Base-by-base conservation (phyloP, 257 asterid genomes). In the Catharanthus roseus region DNA sequence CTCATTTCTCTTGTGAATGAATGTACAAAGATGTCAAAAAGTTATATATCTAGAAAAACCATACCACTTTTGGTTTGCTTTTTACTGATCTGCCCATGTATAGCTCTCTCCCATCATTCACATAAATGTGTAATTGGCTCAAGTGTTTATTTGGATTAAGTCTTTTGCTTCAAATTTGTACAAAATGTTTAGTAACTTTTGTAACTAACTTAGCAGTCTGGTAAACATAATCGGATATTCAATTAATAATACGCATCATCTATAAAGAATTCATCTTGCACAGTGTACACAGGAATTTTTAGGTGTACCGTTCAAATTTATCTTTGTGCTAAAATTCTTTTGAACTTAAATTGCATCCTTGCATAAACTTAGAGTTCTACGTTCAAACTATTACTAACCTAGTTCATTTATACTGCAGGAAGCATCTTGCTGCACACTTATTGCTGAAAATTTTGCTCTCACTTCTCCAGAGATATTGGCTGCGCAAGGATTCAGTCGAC, bases 401-500 rank as follows among this genome's bases (percentile, higher is more conserved):
- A 29, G 44, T 33, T 8, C 65, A 36, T 68, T 68, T 70, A 23
- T 62, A 21, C 76, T 81, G 76, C 87, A 91, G 96, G 96, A 89
- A 62, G 84, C 81, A 58, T 89, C 96, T 24, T 85, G 90, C 79
- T 89, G 96, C 72, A 82, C 95, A 66, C 76, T 85, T 56, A 79
- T 87, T 73, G 91, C 96, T 33, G 93, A 89, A 74, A 89, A 77
- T 38, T 82, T 89, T 82, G 82, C 83, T 28, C 77, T 38, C 63
- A 55, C 76, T 65, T 82, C 93, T 57, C 95, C 96, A 38, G 88
- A 83, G 83, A 84, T 85, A 85, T 81, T 91, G 84, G 85, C 85
- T 11, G 91, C 88, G 72, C 84, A 84, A 82, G 91, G 95, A 75
- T 87, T 91, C 72, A 83, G 95, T 78, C 86, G 96, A 78, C 89